phyloP scores from a whole-genome alignment of 768 basidiomycete genomes.

The Tylopilus subfusipes region DNA sequence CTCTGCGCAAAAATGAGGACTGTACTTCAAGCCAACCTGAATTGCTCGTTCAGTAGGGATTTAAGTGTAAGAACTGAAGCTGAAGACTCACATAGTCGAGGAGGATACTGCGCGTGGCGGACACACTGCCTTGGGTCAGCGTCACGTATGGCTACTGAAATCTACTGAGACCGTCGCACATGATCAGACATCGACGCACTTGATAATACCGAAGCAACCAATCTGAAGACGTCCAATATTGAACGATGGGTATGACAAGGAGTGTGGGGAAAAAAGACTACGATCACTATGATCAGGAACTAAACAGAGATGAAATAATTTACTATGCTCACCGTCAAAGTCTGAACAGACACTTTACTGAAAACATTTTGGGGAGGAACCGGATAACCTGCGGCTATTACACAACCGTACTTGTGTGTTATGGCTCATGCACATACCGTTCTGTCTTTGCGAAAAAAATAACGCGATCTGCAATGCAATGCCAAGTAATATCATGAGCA shows the following conservation, averaged over 20 bases:
- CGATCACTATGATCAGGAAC: neutral
- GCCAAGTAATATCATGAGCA: conserved; percentile 39
- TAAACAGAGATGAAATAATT: neutral
- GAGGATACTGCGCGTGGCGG: conserved; percentile 58
- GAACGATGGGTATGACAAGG: conserved; percentile 46
- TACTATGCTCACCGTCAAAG: conserved; percentile 39
- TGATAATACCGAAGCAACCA: conserved; percentile 56
- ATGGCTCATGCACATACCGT: conserved; percentile 10
- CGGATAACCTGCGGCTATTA: conserved; percentile 43
- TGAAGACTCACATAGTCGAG: conserved; percentile 55
- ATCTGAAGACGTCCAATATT: conserved; percentile 50
- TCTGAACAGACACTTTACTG: conserved; percentile 42
- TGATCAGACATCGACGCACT: conserved; percentile 33
- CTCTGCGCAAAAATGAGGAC: neutral
- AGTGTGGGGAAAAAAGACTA: conserved; percentile 60
- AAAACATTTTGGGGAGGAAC: conserved; percentile 52
- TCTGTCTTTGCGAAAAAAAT: conserved; percentile 13
- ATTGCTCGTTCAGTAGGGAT: conserved; percentile 1
- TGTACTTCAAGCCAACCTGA: conserved; percentile 46
- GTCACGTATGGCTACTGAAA: conserved; percentile 55
- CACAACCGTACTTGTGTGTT: neutral
- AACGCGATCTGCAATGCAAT: conserved; percentile 13
- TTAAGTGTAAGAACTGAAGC: neutral
- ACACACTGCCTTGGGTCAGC: conserved; percentile 48
- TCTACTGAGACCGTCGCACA: conserved; percentile 4